Evolutionary conservation across 2,329 filamentous ascomycete genomes (phyloP).

Genomic region (Colletotrichum sp.): DNA sequence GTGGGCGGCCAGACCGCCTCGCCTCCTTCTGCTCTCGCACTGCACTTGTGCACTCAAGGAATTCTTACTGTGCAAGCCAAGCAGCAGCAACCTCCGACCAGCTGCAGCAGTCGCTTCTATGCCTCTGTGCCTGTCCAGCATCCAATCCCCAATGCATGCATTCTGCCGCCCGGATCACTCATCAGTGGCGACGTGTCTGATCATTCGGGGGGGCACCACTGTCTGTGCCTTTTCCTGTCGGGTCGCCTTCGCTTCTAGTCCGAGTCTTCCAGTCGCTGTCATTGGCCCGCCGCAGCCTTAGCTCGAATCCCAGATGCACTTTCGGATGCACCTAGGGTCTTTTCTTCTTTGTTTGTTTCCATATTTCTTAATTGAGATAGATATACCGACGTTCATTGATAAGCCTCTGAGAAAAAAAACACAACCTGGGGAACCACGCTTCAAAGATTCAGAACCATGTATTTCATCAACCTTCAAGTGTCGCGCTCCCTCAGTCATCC

Average conservation of each 20-base stretch:
- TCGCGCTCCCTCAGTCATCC: not conserved
- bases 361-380: not conserved
- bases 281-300: constrained; percentile 4
- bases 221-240: not conserved
- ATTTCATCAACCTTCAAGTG: not conserved
- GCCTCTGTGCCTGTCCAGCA: not conserved
- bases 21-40: not conserved
- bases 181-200: constrained; percentile 10
- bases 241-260: not conserved
- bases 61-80: not conserved
- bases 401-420: not conserved
- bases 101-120: not conserved
- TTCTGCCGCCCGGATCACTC: not conserved
- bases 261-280: not conserved
- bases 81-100: not conserved
- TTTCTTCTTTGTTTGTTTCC: not conserved
- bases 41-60: not conserved
- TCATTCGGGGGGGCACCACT: not conserved
- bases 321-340: constrained; percentile 17
- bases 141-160: not conserved
- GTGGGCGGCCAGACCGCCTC: constrained; percentile 4
- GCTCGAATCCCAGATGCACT: not conserved
- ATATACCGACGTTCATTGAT: not conserved
- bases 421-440: not conserved
- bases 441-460: not conserved